Evolutionary conservation across 768 basidiomycete species (phyloP).

Genomic region (Coprinopsis cinerea): DNA sequence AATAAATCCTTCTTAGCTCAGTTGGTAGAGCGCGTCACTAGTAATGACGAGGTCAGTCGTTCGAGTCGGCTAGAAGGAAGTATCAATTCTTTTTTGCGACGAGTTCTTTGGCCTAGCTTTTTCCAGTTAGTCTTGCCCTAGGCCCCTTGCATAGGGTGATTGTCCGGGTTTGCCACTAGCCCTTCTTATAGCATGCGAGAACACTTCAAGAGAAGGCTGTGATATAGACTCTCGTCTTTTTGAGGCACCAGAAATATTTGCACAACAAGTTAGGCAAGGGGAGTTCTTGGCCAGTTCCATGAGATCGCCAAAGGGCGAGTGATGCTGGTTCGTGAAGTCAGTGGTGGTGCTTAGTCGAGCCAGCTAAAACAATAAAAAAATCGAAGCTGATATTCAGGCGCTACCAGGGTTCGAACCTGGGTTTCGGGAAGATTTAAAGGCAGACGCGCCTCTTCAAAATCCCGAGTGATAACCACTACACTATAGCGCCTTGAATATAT

Average conservation of each 20-base stretch:
- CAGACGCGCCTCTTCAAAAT: constrained; percentile 18
- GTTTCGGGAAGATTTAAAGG: constrained; percentile 21
- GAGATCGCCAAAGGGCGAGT: background rate
- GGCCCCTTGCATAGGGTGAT: too few species aligned
- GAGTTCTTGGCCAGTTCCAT: background rate
- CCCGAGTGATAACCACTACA: constrained; percentile 30
- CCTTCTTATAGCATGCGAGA: too few species aligned
- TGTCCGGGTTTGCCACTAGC: too few species aligned
- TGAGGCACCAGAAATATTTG: too few species aligned
- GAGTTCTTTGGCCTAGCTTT: too few species aligned
- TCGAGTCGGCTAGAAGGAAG: constrained; percentile 32
- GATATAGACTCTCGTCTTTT: too few species aligned
- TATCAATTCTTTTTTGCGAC: too few species aligned
- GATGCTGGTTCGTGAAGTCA: background rate
- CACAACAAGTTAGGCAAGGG: too few species aligned
- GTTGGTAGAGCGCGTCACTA: constrained; percentile 54
- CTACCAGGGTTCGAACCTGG: constrained; percentile 31
- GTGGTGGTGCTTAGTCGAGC: background rate
- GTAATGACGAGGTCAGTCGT: constrained; percentile 37
- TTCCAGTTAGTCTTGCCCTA: too few species aligned
- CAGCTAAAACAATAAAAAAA: background rate
- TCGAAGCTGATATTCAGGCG: constrained; percentile 20
- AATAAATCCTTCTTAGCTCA: constrained; percentile 55
- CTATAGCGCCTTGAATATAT: constrained; percentile 22
- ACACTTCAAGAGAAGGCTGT: too few species aligned